Percentiles rank a stretch among this genome's conserved stretches.
Evolutionary conservation across 179 eudicot species (phyloP).

Genomic region (Silene vulgaris): DNA sequence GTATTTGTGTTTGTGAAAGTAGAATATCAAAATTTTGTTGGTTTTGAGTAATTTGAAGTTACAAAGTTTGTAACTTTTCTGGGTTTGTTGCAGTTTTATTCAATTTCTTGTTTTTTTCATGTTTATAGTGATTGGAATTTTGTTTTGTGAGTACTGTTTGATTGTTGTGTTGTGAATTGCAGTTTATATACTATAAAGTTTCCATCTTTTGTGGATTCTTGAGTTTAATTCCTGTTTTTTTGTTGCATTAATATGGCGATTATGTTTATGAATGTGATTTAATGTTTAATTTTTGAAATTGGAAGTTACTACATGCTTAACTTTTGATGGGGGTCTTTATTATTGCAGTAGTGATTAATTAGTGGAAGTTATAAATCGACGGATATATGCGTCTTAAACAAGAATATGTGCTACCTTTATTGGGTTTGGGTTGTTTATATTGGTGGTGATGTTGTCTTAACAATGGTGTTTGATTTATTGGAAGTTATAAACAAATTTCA

Average conservation of each 20-base stretch:
- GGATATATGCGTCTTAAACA: too few species aligned
- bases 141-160: background rate
- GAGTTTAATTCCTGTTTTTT: background rate
- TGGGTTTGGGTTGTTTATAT: background rate
- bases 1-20: background rate
- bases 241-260: background rate
- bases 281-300: too few species aligned
- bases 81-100: background rate
- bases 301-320: too few species aligned
- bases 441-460: background rate
- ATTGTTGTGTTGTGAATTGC: background rate
- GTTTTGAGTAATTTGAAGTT: background rate
- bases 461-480: background rate
- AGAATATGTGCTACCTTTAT: too few species aligned
- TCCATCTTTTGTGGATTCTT: background rate
- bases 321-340: background rate
- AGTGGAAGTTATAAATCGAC: background rate
- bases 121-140: too few species aligned
- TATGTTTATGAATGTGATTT: too few species aligned
- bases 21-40: background rate
- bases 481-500: slow-evolving; percentile 1
- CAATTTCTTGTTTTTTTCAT: background rate
- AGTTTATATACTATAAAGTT: background rate
- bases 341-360: background rate
- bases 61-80: background rate